phyloP scores from a whole-genome alignment of 768 basidiomycete species.

The Hericium erinaceus region DNA sequence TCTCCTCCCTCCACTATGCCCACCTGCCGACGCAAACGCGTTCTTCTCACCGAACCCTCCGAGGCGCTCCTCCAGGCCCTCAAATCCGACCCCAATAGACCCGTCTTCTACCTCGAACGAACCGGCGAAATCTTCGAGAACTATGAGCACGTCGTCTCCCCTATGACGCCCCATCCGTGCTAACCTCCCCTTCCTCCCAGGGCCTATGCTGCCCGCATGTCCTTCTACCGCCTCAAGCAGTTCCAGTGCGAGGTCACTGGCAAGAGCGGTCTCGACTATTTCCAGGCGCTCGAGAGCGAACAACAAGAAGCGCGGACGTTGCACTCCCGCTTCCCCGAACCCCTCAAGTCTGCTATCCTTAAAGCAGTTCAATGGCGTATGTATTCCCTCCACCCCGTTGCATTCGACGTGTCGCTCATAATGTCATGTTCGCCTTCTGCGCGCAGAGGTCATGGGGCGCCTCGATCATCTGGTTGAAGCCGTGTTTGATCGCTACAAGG shows the following conservation, averaged over 20 bases:
- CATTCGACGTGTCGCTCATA: constrained; percentile 5
- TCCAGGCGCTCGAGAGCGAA: constrained; percentile 89
- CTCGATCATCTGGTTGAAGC: constrained; percentile 92
- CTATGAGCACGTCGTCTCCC: constrained; percentile 69
- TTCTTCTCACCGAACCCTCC: constrained; percentile 78
- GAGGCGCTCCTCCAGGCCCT: constrained; percentile 56
- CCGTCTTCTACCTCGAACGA: constrained; percentile 86
- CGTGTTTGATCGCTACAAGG: constrained; percentile 92
- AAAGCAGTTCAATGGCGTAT: constrained; percentile 94
- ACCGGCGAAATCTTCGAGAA: constrained; percentile 97
- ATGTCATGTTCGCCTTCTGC: constrained; percentile 9
- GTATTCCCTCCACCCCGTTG: constrained; percentile 28
- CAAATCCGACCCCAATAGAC: constrained; percentile 54
- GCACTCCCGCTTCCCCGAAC: constrained; percentile 87
- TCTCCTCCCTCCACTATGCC: constrained; percentile 33
- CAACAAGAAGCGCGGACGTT: constrained; percentile 80
- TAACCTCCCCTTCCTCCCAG: constrained; percentile 23
- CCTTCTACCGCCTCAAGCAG: constrained; percentile 88
- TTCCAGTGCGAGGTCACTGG: constrained; percentile 98
- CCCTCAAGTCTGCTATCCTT: constrained; percentile 86
- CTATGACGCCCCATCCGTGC: constrained; percentile 18
- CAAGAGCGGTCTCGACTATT: constrained; percentile 89
- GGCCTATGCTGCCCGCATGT: constrained; percentile 85
- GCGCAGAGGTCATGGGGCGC: constrained; percentile 89
- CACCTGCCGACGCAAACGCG: constrained; percentile 83